phyloP scores from a whole-genome alignment of 2,329 filamentous ascomycete genomes.

The Truncatella angustata region DNA sequence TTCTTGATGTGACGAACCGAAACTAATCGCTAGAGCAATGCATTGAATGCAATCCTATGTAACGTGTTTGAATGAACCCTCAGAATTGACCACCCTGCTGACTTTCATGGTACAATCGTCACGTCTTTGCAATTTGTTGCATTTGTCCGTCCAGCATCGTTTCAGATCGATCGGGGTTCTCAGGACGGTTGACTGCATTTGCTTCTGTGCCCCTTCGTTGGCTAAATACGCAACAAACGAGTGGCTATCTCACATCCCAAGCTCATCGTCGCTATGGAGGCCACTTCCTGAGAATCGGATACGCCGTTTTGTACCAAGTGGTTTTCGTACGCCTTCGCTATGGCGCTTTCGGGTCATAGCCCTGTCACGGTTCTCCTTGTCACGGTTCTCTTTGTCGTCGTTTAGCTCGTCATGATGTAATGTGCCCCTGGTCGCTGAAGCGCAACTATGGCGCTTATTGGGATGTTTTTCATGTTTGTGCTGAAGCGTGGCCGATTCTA shows the following conservation, averaged over 20 bases:
- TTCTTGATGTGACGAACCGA: too few species aligned
- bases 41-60: too few species aligned
- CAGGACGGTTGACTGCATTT: background rate
- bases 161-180: too few species aligned
- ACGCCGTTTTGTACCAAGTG: constrained; percentile 11
- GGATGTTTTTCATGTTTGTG: background rate
- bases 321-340: background rate
- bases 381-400: constrained; percentile 19
- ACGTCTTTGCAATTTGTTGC: too few species aligned
- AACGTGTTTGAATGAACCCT: too few species aligned
- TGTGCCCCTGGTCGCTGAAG: background rate
- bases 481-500: too few species aligned
- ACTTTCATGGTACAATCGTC: too few species aligned
- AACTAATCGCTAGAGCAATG: too few species aligned
- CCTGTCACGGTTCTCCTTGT: too few species aligned
- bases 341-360: constrained; percentile 5
- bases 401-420: constrained; percentile 16
- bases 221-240: too few species aligned
- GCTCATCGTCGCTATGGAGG: constrained; percentile 22
- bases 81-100: too few species aligned
- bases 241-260: constrained; percentile 21
- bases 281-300: constrained; percentile 12
- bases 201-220: background rate
- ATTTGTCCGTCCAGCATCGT: too few species aligned
- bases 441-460: background rate